Evolutionary conservation across 1,284 basidiomycete genomes (phyloP).

Genomic region (Flammula alnicola): DNA sequence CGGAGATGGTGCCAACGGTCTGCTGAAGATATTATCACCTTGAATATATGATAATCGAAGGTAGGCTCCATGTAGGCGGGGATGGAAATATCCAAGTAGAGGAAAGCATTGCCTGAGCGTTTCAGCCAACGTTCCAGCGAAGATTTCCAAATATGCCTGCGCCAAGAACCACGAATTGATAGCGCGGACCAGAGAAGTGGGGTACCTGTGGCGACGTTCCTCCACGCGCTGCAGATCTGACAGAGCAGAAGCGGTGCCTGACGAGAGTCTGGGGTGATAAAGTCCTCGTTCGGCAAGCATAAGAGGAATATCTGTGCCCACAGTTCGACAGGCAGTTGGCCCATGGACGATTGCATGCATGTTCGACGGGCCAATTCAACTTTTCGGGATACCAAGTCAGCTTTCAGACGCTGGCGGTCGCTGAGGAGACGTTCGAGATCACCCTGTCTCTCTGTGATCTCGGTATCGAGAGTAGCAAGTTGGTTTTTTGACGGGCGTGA

Average conservation of each 20-base stretch:
- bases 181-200: constrained; percentile 31
- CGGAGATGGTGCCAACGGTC: constrained; percentile 24
- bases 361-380: background rate
- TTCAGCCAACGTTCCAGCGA: constrained; percentile 26
- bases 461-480: constrained; percentile 6
- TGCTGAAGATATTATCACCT: constrained; percentile 17
- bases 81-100: constrained; percentile 18
- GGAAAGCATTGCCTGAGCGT: constrained; percentile 16
- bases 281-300: constrained; percentile 27
- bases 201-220: constrained; percentile 27
- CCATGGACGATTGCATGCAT: constrained; percentile 3
- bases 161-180: constrained; percentile 22
- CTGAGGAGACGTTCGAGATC: constrained; percentile 8
- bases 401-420: constrained; percentile 12
- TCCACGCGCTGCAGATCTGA: constrained; percentile 32
- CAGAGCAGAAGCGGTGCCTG: constrained; percentile 28
- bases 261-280: constrained; percentile 22
- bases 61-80: constrained; percentile 14
- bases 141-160: constrained; percentile 15
- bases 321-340: constrained; percentile 19
- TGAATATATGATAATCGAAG: constrained; percentile 12
- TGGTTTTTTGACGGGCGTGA: background rate
- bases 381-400: constrained; percentile 7
- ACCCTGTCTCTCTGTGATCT: constrained; percentile 4
- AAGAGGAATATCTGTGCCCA: constrained; percentile 30